phyloP scores from a whole-genome alignment of 2,329 filamentous ascomycete genomes.

The Pseudopyricularia javanii region DNA sequence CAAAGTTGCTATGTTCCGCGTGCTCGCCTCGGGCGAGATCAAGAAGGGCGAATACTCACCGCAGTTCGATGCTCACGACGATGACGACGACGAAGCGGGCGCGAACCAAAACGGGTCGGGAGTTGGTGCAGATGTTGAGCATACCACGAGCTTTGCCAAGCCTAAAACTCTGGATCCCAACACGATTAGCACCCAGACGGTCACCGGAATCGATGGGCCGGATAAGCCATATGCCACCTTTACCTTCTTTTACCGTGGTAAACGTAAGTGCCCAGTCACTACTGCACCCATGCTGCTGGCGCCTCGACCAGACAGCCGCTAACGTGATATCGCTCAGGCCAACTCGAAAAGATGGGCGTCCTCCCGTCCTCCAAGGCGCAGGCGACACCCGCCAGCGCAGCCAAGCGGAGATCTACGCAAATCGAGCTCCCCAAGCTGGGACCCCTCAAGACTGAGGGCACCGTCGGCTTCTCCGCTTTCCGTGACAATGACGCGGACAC shows the following conservation, averaged over 20 bases:
- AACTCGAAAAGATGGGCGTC: constrained; percentile 95
- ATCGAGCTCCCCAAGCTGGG: constrained; percentile 77
- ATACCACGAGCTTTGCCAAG: constrained; percentile 95
- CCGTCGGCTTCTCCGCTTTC: constrained; percentile 82
- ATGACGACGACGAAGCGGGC: constrained; percentile 58
- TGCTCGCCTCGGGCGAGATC: constrained; percentile 90
- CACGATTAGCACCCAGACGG: constrained; percentile 95
- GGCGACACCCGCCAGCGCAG: constrained; percentile 44
- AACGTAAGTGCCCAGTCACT: constrained; percentile 53
- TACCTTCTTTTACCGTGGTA: constrained; percentile 94
- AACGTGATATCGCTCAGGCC: constrained; percentile 40
- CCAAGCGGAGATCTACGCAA: constrained; percentile 72
- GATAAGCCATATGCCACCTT: constrained; percentile 95
- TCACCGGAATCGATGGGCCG: constrained; percentile 93
- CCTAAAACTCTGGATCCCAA: constrained; percentile 93
- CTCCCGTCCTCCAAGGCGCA: constrained; percentile 54
- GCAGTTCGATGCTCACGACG: constrained; percentile 93
- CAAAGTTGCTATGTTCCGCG: constrained; percentile 92
- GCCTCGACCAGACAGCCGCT: not conserved
- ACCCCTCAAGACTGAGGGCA: constrained; percentile 75
- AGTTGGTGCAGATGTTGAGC: constrained; percentile 76
- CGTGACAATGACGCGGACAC: constrained; percentile 54
- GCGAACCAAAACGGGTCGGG: constrained; percentile 33
- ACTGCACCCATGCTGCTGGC: constrained; percentile 8
- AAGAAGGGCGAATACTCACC: constrained; percentile 97